Evolutionary conservation across 2,329 filamentous ascomycete genomes (phyloP).

Genomic region (Cladobotryum mycophilum): DNA sequence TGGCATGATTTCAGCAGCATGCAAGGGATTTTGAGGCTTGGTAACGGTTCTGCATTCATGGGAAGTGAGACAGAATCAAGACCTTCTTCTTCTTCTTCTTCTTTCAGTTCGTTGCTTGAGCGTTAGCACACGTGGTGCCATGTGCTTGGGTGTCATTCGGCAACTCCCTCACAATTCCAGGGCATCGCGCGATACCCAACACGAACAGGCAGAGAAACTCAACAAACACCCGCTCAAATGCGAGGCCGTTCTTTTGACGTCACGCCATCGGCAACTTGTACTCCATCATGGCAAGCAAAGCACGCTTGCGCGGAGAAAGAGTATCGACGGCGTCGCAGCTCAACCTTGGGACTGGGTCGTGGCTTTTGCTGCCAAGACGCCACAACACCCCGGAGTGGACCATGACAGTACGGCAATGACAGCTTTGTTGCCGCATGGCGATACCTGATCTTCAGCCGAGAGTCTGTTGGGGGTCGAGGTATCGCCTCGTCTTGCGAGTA

Average conservation of each 20-base stretch:
- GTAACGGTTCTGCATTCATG: no score
- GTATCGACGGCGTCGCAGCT: not conserved
- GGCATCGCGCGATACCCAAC: not conserved
- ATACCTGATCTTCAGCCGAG: not conserved
- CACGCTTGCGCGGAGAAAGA: not conserved
- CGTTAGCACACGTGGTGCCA: not conserved
- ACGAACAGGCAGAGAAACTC: not conserved
- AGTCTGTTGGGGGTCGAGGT: not conserved
- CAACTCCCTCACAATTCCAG: not conserved
- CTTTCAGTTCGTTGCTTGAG: no score
- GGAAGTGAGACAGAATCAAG: no score
- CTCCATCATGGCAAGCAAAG: no score
- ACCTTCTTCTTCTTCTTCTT: no score
- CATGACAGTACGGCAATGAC: not conserved
- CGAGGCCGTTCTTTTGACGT: not conserved
- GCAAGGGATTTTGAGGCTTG: not conserved
- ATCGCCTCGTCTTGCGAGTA: not conserved
- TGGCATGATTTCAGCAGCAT: not conserved
- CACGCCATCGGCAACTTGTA: no score
- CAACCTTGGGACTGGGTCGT: not conserved
- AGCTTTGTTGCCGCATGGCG: not conserved
- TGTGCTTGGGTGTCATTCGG: not conserved
- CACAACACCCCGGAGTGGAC: slow-evolving; percentile 1
- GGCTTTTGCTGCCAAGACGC: not conserved
- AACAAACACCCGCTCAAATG: no score